A percentile compares a stretch with the other conserved stretches of the same genome.
Conservation (phyloP, 257 asterid genomes). For the Solanum megistacrolobum region DNA sequence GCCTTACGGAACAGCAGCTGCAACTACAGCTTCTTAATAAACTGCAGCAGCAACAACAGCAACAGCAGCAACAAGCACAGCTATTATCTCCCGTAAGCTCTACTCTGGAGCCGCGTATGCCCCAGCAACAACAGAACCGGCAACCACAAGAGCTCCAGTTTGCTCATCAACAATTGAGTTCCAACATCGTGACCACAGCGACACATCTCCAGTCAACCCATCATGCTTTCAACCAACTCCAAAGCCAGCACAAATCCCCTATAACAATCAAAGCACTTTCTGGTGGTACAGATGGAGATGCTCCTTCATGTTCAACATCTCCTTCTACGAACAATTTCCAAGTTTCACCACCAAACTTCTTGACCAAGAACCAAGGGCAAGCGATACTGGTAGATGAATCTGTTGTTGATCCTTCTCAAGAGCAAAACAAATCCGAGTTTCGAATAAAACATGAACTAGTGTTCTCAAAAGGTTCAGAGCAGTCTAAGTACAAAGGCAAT, state of each 20-base stretch:
- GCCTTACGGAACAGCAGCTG: constrained; percentile 57
- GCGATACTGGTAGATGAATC: constrained; percentile 34
- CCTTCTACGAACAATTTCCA: constrained; percentile 63
- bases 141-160: constrained; percentile 33
- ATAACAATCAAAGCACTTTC: constrained; percentile 31
- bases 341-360: constrained; percentile 38
- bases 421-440: constrained; percentile 34
- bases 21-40: constrained; percentile 76
- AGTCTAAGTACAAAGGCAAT: constrained; percentile 39
- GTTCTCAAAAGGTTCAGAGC: constrained; percentile 46
- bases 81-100: constrained; percentile 30
- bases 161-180: constrained; percentile 34
- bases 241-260: constrained; percentile 46
- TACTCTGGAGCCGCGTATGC: constrained; percentile 39
- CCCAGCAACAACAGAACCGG: constrained; percentile 53
- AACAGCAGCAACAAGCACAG: constrained; percentile 39
- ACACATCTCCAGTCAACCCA: constrained; percentile 47
- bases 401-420: constrained; percentile 38
- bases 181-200: constrained; percentile 41
- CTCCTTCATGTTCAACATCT: constrained; percentile 65
- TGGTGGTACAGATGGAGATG: constrained; percentile 54
- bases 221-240: constrained; percentile 52
- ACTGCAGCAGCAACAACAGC: constrained; percentile 40
- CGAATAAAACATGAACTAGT: constrained; percentile 45
- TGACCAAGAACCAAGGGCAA: constrained; percentile 42